Base-by-base conservation (phyloP, 148 eudicot species). In the Spergularia marina region DNA sequence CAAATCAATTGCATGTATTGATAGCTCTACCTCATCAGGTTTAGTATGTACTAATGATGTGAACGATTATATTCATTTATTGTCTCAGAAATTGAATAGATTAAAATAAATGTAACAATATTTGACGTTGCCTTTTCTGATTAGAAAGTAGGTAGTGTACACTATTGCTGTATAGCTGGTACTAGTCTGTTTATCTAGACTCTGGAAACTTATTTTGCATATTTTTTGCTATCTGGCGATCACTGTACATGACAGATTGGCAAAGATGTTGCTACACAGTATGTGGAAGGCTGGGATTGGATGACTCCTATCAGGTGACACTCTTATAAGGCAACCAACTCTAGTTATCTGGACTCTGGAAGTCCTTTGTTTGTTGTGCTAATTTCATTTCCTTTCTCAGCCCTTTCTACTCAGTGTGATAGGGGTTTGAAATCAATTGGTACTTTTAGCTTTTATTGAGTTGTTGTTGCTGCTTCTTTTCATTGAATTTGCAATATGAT, bases 201-300 rank as follows among this genome's bases (percentile, higher is more conserved):
- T 58, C 53, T 72, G 30, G 18, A 66, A 44, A 15, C 65, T 12
- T 51, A 36, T 12, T 60, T 21, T 53, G 6, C 15, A 10, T 58
- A 53, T 49, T 62, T 53, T 69, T 64, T 8, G 34, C 49, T 21
- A 77, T 20, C 13, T 53, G 53, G 54, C 41, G 73, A 54, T 53
- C 78, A 17, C 10, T 64, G 15, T 60, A 57, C 74, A 72, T 80
- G 70, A 51, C 78, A 95, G 98, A 95, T 95, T 79, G 98, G 98
- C 55, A 90, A 95, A 81, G 98, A 95, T 87, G 92, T 95, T 78
- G 89, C 97, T 34, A 74, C 98, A 10, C 98, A 95, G 66, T 95
- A 95, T 80, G 98, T 95, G 72, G 90, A 95, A 84, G 98, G 98
- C 52, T 95, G 98, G 98, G 98, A 95, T 75, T 95, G 98, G 98